These are phyloP conservation scores for Musa balbisiana DNA, from an alignment of 202 grass and related monocot species.

Conservation along the genomic window DNA sequence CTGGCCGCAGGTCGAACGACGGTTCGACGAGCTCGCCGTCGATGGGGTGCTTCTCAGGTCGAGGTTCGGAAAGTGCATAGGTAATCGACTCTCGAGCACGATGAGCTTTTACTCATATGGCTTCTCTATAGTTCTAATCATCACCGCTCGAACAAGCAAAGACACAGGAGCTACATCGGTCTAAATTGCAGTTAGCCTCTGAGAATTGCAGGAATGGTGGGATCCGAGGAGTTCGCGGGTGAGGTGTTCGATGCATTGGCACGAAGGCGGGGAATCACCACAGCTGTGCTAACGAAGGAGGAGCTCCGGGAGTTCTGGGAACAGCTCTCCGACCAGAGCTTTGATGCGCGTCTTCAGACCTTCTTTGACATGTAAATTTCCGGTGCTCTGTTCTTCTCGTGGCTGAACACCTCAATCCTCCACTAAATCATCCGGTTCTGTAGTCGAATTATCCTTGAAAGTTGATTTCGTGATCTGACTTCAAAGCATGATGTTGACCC, in stretches of 20 bases:
- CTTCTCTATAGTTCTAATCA: too few species aligned
- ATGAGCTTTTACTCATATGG: too few species aligned
- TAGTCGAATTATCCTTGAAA: background rate
- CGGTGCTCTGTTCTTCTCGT: background rate
- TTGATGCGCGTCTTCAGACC: conserved; percentile 69
- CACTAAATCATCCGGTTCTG: background rate
- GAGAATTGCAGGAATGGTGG: conserved; percentile 47
- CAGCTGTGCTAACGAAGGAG: conserved; percentile 58
- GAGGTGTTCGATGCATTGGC: conserved; percentile 74
- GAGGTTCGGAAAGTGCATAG: conserved; percentile 79
- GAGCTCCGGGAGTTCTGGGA: conserved; percentile 77
- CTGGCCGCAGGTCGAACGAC: conserved; percentile 69
- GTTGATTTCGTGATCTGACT: background rate
- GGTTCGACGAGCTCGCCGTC: conserved; percentile 58
- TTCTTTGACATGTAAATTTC: conserved; percentile 88
- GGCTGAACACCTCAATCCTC: background rate
- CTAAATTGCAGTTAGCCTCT: background rate
- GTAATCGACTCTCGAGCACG: conserved; percentile 16
- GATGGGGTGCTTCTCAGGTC: conserved; percentile 67
- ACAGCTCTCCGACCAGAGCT: conserved; percentile 74
- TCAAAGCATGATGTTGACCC: background rate
- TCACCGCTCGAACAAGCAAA: too few species aligned
- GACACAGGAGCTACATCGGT: background rate
- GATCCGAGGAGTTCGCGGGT: conserved; percentile 67
- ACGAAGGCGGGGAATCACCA: conserved; percentile 45